Conservation (phyloP, 164 flowering plant genomes). For the Macadamia tetraphylla region DNA sequence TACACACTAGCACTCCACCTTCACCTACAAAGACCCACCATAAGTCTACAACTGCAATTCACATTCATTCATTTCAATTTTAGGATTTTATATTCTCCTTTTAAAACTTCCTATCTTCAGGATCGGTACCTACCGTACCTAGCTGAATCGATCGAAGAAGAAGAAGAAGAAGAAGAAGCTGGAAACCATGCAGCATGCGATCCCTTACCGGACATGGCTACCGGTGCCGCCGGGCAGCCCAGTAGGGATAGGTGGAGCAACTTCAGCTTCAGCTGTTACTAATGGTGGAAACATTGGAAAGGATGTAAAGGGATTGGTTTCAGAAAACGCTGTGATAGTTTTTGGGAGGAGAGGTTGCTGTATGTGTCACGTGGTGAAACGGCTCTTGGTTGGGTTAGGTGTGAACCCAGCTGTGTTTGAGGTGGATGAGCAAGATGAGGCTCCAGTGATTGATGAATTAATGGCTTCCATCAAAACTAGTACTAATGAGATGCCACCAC, state of each 20-base stretch:
- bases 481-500: neutral
- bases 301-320: slow-evolving; percentile 24
- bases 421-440: slow-evolving; percentile 53
- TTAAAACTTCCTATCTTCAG: neutral
- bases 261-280: neutral
- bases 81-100: neutral
- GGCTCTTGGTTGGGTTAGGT: slow-evolving; percentile 53
- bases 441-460: slow-evolving; percentile 21
- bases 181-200: slow-evolving; percentile 44
- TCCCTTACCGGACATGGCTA: slow-evolving; percentile 48
- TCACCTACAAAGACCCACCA: neutral
- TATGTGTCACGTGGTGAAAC: slow-evolving; percentile 73
- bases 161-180: too few relatives aligned
- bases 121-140: neutral
- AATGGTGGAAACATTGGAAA: neutral
- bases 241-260: neutral
- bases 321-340: slow-evolving; percentile 66
- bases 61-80: neutral
- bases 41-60: neutral
- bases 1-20: neutral
- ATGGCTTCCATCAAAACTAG: neutral
- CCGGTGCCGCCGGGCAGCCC: slow-evolving; percentile 7
- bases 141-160: too few relatives aligned
- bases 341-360: slow-evolving; percentile 65
- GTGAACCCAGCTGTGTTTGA: slow-evolving; percentile 73